A percentile compares a stretch with the other conserved stretches of the same genome.
Evolutionary conservation across 192 early-diverging fungal species (phyloP).

Genomic region (Pilaira anomala): DNA sequence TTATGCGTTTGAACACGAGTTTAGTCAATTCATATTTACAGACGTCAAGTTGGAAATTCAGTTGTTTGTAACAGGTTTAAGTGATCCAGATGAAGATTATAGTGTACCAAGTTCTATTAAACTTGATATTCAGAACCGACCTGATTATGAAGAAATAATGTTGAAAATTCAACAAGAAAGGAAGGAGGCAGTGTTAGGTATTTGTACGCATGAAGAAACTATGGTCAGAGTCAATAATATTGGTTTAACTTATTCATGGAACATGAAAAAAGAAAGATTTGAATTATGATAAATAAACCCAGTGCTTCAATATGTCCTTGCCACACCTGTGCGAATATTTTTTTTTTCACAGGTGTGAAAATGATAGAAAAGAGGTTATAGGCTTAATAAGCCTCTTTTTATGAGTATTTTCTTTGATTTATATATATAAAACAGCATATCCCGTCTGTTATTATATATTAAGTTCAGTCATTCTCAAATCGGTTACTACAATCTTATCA

Average conservation of each 20-base stretch:
- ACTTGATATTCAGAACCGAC: not conserved
- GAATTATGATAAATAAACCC: not conserved
- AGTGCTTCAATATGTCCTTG: too few relatives aligned
- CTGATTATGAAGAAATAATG: too few relatives aligned
- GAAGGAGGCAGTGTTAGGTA: not conserved
- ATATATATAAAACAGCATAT: too few relatives aligned
- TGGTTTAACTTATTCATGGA: not conserved
- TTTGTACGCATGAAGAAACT: not conserved
- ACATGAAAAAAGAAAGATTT: not conserved
- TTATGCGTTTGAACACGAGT: constrained; percentile 7
- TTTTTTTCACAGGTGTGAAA: too few relatives aligned
- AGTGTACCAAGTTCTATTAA: not conserved
- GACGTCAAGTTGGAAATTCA: not conserved
- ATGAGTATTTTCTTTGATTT: too few relatives aligned
- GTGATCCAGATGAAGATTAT: not conserved
- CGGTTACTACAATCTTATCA: too few relatives aligned
- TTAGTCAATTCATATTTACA: not conserved
- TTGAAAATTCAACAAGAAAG: not conserved
- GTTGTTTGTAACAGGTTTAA: not conserved
- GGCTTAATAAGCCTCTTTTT: too few relatives aligned
- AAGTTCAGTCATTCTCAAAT: too few relatives aligned
- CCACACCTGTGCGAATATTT: too few relatives aligned
- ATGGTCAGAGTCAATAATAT: not conserved
- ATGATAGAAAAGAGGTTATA: too few relatives aligned
- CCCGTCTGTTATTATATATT: too few relatives aligned